Evolutionary conservation across 495 filamentous ascomycete genomes (phyloP).

Genomic region (Viridothelium virens): DNA sequence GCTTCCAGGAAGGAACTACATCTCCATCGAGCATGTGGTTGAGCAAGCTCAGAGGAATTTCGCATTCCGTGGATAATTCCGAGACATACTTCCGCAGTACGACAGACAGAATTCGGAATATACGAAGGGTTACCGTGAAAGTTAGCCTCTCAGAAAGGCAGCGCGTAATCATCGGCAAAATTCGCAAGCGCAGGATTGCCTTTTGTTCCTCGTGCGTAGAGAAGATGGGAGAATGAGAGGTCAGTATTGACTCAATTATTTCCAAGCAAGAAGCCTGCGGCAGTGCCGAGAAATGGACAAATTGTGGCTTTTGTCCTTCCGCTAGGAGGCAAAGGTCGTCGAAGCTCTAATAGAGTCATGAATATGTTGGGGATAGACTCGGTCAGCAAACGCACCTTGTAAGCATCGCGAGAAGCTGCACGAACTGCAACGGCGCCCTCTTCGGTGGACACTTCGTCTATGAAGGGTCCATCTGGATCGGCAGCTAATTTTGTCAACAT

Average conservation of each 20-base stretch:
- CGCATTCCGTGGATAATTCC: slow-evolving; percentile 69
- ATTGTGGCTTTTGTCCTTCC: slow-evolving; percentile 73
- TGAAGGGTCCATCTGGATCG: slow-evolving; percentile 41
- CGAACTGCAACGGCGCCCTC: slow-evolving; percentile 57
- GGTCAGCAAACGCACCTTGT: slow-evolving; percentile 44
- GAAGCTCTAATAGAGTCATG: slow-evolving; percentile 51
- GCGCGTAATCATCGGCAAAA: slow-evolving; percentile 76
- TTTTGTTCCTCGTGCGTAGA: slow-evolving; percentile 70
- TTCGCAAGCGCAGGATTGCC: slow-evolving; percentile 64
- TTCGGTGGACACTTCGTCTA: slow-evolving; percentile 55
- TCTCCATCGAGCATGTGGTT: slow-evolving; percentile 87
- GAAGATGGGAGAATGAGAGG: slow-evolving; percentile 77
- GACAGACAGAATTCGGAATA: slow-evolving; percentile 71
- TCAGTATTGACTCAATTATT: slow-evolving; percentile 79
- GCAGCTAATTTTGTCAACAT: neutral
- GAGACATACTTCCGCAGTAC: slow-evolving; percentile 68
- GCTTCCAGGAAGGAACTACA: slow-evolving; percentile 66
- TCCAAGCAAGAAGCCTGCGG: slow-evolving; percentile 79
- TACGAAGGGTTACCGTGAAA: slow-evolving; percentile 76
- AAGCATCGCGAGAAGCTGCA: slow-evolving; percentile 77
- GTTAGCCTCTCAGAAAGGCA: slow-evolving; percentile 67
- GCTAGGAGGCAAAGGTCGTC: slow-evolving; percentile 83
- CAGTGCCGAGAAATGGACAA: slow-evolving; percentile 65
- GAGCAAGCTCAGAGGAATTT: slow-evolving; percentile 73
- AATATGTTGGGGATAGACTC: slow-evolving; percentile 16